Evolutionary conservation across 2,329 filamentous ascomycete species (phyloP).

Genomic region (Aspergillus aculeatus): DNA sequence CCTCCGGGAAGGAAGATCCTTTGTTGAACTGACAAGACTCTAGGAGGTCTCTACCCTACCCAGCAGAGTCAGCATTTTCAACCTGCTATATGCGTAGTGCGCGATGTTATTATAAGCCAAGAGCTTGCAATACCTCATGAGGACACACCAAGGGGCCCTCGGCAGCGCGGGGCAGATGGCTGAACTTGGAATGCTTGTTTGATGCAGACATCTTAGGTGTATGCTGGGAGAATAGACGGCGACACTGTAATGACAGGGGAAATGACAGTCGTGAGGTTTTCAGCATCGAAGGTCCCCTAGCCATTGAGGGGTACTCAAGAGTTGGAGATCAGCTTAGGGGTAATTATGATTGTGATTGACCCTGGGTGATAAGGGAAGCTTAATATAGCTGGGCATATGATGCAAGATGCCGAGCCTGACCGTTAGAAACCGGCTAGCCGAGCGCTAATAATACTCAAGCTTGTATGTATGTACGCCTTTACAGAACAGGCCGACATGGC

Average conservation of each 20-base stretch:
- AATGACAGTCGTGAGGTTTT: background rate
- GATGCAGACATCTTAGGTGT: conserved; percentile 13
- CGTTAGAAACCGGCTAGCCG: background rate
- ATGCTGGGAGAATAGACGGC: background rate
- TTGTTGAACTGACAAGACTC: conserved; percentile 74
- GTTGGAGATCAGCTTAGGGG: background rate
- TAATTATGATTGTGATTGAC: background rate
- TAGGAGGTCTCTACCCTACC: conserved; percentile 55
- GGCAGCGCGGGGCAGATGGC: conserved; percentile 31
- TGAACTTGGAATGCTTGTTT: conserved; percentile 25
- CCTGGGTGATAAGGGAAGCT: background rate
- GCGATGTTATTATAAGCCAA: background rate
- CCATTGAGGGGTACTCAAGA: background rate
- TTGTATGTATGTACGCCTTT: background rate
- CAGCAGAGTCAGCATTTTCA: background rate
- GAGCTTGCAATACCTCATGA: conserved; percentile 20
- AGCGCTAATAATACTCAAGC: background rate
- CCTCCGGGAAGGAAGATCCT: conserved; percentile 70
- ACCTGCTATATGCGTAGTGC: too few species aligned
- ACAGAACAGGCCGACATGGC: background rate
- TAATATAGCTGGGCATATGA: background rate
- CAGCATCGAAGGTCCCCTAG: background rate
- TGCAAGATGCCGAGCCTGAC: background rate
- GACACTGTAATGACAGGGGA: background rate
- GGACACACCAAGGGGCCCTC: conserved; percentile 32